phyloP scores from a whole-genome alignment of 441 rosid genomes.

The Croton laevigatus region DNA sequence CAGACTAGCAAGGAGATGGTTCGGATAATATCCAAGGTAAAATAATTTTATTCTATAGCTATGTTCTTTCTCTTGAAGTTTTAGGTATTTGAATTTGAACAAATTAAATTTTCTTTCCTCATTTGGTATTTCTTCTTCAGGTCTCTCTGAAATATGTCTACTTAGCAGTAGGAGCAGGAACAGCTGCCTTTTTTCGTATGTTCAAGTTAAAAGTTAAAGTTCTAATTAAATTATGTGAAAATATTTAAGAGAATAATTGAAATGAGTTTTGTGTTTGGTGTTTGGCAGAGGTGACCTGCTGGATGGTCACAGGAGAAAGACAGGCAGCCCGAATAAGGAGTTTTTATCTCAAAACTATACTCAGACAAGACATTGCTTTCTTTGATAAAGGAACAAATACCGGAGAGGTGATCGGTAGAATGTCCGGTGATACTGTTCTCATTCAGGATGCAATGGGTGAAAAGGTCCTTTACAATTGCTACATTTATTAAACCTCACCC shows the following conservation, averaged over 20 bases:
- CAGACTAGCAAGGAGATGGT: constrained; percentile 34
- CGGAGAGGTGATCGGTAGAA: constrained; percentile 83
- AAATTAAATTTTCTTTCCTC: background rate
- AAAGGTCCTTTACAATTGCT: constrained; percentile 46
- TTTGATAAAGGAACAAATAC: constrained; percentile 59
- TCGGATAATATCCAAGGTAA: constrained; percentile 47
- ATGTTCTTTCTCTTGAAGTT: background rate
- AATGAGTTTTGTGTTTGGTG: background rate
- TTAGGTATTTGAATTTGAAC: background rate
- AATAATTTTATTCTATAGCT: no score
- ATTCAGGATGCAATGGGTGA: constrained; percentile 97
- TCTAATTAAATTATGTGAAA: background rate
- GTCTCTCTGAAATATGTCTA: constrained; percentile 60
- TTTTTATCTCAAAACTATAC: constrained; percentile 57
- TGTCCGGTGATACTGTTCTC: constrained; percentile 93
- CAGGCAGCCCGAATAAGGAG: constrained; percentile 79
- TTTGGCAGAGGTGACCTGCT: constrained; percentile 73
- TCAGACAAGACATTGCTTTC: constrained; percentile 37
- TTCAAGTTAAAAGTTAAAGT: background rate
- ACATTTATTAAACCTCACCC: constrained; percentile 4
- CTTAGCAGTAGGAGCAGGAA: constrained; percentile 59
- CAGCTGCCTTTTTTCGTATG: constrained; percentile 78
- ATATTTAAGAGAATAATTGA: background rate
- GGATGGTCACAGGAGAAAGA: constrained; percentile 95
- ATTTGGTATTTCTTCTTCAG: constrained; percentile 24